Evolutionary conservation across 2,329 filamentous ascomycete species (phyloP).

Genomic region (Venturiaceae sp.): DNA sequence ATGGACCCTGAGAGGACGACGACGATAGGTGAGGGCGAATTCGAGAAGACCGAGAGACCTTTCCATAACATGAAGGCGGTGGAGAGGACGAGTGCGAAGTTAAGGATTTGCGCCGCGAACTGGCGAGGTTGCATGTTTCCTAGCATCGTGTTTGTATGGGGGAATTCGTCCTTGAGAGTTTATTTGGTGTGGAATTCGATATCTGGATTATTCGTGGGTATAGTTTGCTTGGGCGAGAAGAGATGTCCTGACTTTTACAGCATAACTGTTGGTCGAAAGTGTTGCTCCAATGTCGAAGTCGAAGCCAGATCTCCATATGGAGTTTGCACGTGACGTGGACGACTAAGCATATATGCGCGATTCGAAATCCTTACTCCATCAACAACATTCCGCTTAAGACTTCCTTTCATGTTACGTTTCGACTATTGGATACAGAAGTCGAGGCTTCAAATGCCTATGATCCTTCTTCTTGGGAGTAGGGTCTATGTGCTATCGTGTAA

Average conservation of each 20-base stretch:
- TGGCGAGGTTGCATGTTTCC: slow-evolving; percentile 5
- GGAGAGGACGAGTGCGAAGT: slow-evolving; percentile 82
- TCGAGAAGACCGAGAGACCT: slow-evolving; percentile 67
- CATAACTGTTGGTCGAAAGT: neutral
- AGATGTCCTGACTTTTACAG: neutral
- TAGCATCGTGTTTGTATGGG: slow-evolving; percentile 3
- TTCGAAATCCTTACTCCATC: neutral
- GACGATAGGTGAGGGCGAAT: slow-evolving; percentile 59
- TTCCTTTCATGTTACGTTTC: no score
- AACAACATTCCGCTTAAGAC: no score
- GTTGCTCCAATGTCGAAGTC: neutral
- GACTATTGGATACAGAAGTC: no score
- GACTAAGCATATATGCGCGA: no score
- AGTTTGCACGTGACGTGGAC: neutral
- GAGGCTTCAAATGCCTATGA: no score
- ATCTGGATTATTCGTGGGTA: neutral
- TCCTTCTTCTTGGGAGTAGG: no score
- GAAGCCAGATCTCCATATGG: neutral
- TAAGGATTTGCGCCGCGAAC: slow-evolving; percentile 46
- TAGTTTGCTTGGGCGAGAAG: neutral
- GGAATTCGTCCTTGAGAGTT: neutral
- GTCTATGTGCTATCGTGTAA: no score
- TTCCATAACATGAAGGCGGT: slow-evolving; percentile 94
- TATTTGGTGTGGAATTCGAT: neutral
- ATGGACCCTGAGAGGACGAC: slow-evolving; percentile 78